A percentile compares a stretch with the other conserved stretches of the same genome.
Evolutionary conservation across 768 basidiomycete genomes (phyloP).

Genomic region (Postia placenta): DNA sequence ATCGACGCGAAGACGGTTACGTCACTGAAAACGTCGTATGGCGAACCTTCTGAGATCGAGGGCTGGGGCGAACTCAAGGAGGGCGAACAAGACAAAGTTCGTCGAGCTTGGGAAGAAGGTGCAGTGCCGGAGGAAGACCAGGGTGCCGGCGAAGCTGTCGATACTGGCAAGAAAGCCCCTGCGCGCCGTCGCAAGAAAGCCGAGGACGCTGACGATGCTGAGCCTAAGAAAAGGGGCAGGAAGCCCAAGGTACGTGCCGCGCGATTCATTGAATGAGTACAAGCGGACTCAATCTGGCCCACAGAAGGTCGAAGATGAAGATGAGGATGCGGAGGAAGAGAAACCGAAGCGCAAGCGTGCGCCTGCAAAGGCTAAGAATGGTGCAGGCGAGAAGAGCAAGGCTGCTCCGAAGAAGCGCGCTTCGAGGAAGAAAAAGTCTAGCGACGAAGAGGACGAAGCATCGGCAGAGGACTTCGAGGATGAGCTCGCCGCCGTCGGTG

Average conservation of each 20-base stretch:
- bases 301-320: slow-evolving; percentile 18
- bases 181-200: slow-evolving; percentile 25
- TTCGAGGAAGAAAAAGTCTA: slow-evolving; percentile 35
- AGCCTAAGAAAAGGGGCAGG: slow-evolving; percentile 24
- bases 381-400: slow-evolving; percentile 38
- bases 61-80: slow-evolving; percentile 35
- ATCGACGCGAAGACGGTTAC: slow-evolving; percentile 27
- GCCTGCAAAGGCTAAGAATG: slow-evolving; percentile 25
- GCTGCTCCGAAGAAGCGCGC: slow-evolving; percentile 39
- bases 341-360: slow-evolving; percentile 52
- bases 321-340: slow-evolving; percentile 34
- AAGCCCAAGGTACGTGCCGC: slow-evolving; percentile 21
- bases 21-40: slow-evolving; percentile 33
- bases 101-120: slow-evolving; percentile 36
- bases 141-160: slow-evolving; percentile 21
- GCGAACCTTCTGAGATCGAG: slow-evolving; percentile 32
- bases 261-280: neutral
- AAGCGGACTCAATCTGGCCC: neutral
- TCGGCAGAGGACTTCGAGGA: slow-evolving; percentile 43
- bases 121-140: slow-evolving; percentile 33
- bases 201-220: slow-evolving; percentile 15
- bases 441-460: slow-evolving; percentile 33
- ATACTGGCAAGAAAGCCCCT: slow-evolving; percentile 19
- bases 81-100: slow-evolving; percentile 36
- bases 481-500: slow-evolving; percentile 35